phyloP scores from a whole-genome alignment of 306 rosid species.

The Vicia villosa region DNA sequence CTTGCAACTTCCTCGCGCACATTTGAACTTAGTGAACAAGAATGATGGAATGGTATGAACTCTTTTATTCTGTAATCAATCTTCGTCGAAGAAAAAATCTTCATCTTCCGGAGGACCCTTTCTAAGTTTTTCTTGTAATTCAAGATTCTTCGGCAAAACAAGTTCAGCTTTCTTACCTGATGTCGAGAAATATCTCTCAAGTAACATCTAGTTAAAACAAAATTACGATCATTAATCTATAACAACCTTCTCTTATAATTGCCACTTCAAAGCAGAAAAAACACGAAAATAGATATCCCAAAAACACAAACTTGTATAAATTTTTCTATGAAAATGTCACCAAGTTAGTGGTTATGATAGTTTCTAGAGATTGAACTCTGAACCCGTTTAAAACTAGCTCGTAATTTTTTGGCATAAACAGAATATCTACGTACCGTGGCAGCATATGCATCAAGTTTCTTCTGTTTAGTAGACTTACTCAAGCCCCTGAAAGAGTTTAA shows the following conservation, averaged over 20 bases:
- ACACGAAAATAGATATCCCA: not conserved
- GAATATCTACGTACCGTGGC: constrained; percentile 45
- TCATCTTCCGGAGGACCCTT: constrained; percentile 67
- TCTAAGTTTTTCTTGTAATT: constrained; percentile 60
- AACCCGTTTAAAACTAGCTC: not conserved
- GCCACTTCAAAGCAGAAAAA: not conserved
- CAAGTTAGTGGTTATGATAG: not conserved
- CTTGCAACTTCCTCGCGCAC: not conserved
- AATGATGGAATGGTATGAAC: constrained; percentile 7
- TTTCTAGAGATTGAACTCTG: not conserved
- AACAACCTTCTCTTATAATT: not conserved
- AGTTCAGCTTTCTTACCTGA: constrained; percentile 75
- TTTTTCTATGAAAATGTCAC: not conserved
- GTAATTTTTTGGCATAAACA: not conserved
- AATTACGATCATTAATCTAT: not conserved
- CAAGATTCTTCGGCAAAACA: constrained; percentile 67
- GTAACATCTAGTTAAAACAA: constrained; percentile 61
- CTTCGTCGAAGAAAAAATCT: constrained; percentile 58
- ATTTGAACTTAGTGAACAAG: not conserved
- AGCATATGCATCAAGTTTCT: constrained; percentile 49
- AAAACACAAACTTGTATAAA: not conserved
- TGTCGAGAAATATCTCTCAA: constrained; percentile 77
- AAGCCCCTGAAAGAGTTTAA: constrained; percentile 51
- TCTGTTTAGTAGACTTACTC: constrained; percentile 40
- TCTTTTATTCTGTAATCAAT: constrained; percentile 8